Conservation (phyloP, 805 yeast genomes). For the Candida sakaeoensis region DNA sequence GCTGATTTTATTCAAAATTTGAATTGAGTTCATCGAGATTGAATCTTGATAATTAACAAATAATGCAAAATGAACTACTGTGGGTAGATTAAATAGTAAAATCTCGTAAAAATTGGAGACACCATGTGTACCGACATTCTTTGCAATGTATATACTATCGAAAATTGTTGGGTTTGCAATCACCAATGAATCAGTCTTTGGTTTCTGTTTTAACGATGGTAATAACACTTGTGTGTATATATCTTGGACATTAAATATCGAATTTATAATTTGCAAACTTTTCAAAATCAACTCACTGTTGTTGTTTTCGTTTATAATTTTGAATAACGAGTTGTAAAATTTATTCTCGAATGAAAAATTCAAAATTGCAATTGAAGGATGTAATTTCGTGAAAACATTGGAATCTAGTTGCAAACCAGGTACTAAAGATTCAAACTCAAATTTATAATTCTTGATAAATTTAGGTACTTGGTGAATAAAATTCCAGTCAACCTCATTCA, state of each 20-base stretch:
- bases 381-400: conserved; percentile 47
- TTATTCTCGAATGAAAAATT: conserved; percentile 60
- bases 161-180: conserved; percentile 19
- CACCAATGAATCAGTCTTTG: conserved; percentile 8
- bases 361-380: conserved; percentile 66
- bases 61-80: conserved; percentile 70
- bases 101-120: conserved; percentile 67
- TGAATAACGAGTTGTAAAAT: conserved; percentile 54
- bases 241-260: conserved; percentile 51
- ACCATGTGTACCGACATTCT: conserved; percentile 54
- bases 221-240: conserved; percentile 54
- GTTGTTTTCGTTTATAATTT: conserved; percentile 41
- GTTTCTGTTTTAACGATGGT: conserved; percentile 45
- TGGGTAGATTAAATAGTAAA: conserved; percentile 62
- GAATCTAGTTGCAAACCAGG: conserved; percentile 17
- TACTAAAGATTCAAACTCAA: conserved; percentile 19
- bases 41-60: conserved; percentile 59
- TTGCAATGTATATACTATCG: conserved; percentile 37
- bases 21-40: conserved; percentile 52
- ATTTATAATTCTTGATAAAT: conserved; percentile 26
- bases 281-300: conserved; percentile 12
- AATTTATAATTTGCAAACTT: conserved; percentile 43
- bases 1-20: conserved; percentile 50
- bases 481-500: conserved; percentile 36
- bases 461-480: conserved; percentile 51